Evolutionary conservation across 2,329 filamentous ascomycete species (phyloP), one percentile per base, ranked within the genome.

Genomic region (Alternaria brassicae): DNA sequence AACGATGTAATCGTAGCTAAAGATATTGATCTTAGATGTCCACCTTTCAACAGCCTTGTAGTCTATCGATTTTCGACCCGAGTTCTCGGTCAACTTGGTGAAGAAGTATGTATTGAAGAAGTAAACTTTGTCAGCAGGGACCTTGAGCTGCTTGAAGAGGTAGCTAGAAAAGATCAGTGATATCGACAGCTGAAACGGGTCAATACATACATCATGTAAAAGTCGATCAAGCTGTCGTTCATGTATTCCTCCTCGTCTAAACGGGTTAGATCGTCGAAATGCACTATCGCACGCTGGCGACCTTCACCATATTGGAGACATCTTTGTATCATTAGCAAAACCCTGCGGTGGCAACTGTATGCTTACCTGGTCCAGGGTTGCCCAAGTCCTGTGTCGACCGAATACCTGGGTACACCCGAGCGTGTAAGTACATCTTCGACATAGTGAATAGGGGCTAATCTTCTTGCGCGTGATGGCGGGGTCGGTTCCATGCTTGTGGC

Each of bases 61-160:
- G 70, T 96, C 93, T 78, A 96, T 90, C 48, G 61, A 81, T 77
- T 67, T 78, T 81, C 67, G 65, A 10, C 34, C 86, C 82, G 57
- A 82, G 83, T 87, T 88, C 17, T 63, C 63, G 0, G 71, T 91
- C 42, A 98, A 83, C 47, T 89, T 89, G 19, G 89, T 87, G 72
- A 91, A 98, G 78, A 98, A 97, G 78, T 92, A 97, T 0, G 92
- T 95, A 74, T 93, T 98, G 81, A 96, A 94, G 67, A 97, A 91
- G 74, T 96, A 92, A 3, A 96, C 87, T 51, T 88, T 87, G 59
- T 86, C 81, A 0, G 88, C 80, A 4, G 88, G 68, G 4, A 77
- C 58, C 0, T 71, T 63, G 21, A 64, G 56, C 10, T 44, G 86
- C 81, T 74, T 51, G 40, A 69, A 73, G 2, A 75, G 61, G 44